These are phyloP conservation scores for Roridomyces roridus DNA, from an alignment of 768 basidiomycete genomes.

Conservation along the genomic window DNA sequence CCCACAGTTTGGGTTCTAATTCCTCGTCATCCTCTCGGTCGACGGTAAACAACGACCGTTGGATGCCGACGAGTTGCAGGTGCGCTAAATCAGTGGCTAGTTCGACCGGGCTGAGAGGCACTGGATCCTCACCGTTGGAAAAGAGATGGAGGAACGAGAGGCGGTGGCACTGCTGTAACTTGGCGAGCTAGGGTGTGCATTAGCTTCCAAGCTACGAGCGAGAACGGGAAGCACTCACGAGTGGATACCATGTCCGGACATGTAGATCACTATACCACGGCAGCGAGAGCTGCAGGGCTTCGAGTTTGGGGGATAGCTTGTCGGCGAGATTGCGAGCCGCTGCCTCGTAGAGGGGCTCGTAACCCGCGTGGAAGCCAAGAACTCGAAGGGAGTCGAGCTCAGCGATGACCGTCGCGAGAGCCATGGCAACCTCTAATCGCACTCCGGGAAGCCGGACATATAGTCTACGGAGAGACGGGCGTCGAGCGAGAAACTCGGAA, in stretches of 20 bases:
- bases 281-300: constrained; percentile 43
- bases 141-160: constrained; percentile 47
- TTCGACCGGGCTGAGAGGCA: constrained; percentile 40
- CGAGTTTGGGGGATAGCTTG: constrained; percentile 35
- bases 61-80: constrained; percentile 42
- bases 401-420: constrained; percentile 32
- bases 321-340: constrained; percentile 32
- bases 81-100: constrained; percentile 38
- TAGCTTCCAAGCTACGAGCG: not conserved
- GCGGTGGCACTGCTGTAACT: constrained; percentile 34
- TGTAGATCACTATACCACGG: constrained; percentile 35
- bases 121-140: constrained; percentile 32
- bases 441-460: constrained; percentile 41
- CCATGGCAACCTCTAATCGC: constrained; percentile 22
- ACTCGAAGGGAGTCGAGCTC: constrained; percentile 38
- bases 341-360: constrained; percentile 28
- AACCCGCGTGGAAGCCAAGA: constrained; percentile 46
- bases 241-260: constrained; percentile 27
- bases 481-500: constrained; percentile 38
- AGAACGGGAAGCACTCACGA: constrained; percentile 30
- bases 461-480: constrained; percentile 35
- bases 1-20: constrained; percentile 38
- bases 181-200: constrained; percentile 18
- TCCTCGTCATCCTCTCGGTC: constrained; percentile 35
- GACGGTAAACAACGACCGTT: constrained; percentile 45